These are phyloP conservation scores for Epichloe glyceriae DNA, from an alignment of 2,329 filamentous ascomycete genomes.

Conservation along the genomic window DNA sequence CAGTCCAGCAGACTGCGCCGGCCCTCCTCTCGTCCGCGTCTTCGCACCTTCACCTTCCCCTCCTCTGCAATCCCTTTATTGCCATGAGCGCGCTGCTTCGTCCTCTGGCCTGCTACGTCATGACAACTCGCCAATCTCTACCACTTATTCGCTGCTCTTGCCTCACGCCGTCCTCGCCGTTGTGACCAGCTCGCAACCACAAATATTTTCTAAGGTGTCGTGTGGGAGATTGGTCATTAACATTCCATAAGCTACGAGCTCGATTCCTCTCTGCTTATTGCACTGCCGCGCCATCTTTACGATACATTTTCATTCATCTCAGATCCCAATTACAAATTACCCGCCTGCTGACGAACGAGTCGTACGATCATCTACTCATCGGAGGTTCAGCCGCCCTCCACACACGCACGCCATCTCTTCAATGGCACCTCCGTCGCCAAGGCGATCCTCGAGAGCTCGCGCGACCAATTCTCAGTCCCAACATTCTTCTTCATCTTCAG, in stretches of 20 bases:
- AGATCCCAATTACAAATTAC: neutral
- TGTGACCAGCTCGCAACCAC: constrained; percentile 9
- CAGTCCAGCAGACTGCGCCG: constrained; percentile 3
- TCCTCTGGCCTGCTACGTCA: constrained; percentile 8
- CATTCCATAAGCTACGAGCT: constrained; percentile 10
- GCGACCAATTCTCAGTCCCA: constrained; percentile 63
- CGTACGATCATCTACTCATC: neutral
- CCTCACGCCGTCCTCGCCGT: constrained; percentile 2
- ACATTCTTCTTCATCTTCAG: constrained; percentile 68
- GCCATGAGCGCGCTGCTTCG: constrained; percentile 6
- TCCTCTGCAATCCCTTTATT: constrained; percentile 2
- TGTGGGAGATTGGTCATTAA: constrained; percentile 7
- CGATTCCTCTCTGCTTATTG: constrained; percentile 8
- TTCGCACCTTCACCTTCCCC: constrained; percentile 3
- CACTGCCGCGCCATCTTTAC: neutral
- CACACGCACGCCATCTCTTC: constrained; percentile 22
- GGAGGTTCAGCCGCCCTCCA: constrained; percentile 16
- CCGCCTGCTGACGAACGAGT: neutral
- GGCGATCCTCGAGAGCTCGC: constrained; percentile 85
- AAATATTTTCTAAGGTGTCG: neutral
- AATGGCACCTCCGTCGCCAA: constrained; percentile 56
- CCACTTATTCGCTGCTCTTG: constrained; percentile 4
- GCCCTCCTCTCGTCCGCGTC: constrained; percentile 2
- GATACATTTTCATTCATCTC: neutral
- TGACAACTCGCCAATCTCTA: constrained; percentile 7